These are phyloP conservation scores for Quercus glauca DNA, from an alignment of 306 rosid species.

Conservation along the genomic window DNA sequence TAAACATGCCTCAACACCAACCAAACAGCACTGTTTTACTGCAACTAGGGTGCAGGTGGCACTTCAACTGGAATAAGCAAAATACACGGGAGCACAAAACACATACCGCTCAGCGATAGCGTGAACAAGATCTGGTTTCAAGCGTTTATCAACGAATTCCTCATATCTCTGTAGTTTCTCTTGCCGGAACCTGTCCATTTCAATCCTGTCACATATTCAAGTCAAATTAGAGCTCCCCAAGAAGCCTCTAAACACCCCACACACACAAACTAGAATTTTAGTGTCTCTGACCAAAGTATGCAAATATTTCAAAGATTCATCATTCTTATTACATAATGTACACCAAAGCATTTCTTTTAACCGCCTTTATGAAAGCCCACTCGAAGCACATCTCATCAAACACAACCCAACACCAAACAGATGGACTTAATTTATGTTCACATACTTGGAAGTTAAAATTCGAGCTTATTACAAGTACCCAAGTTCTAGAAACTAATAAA, in stretches of 20 bases:
- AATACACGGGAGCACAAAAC: background rate
- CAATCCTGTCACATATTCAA: constrained; percentile 24
- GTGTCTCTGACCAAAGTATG: background rate
- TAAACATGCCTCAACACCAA: background rate
- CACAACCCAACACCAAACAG: background rate
- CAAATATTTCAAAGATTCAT: background rate
- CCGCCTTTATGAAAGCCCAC: too few relatives aligned
- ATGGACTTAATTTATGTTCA: background rate
- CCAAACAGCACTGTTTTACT: background rate
- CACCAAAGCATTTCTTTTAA: too few relatives aligned
- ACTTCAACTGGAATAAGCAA: background rate
- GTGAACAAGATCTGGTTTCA: constrained; percentile 84
- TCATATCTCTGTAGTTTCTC: constrained; percentile 62
- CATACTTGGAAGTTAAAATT: background rate
- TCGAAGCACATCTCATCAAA: background rate
- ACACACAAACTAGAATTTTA: background rate
- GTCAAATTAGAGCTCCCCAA: background rate
- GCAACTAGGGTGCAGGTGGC: background rate
- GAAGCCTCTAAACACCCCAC: background rate
- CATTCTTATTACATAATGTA: background rate
- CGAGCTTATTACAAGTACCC: background rate
- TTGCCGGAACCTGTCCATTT: constrained; percentile 48
- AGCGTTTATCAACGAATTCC: constrained; percentile 77
- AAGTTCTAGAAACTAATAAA: background rate
- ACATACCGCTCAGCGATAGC: constrained; percentile 70